Percentiles rank a stretch among this genome's conserved stretches.
Evolutionary conservation across 371 early-diverging fungal species (phyloP).

Genomic region (Mucor lusitanicus): DNA sequence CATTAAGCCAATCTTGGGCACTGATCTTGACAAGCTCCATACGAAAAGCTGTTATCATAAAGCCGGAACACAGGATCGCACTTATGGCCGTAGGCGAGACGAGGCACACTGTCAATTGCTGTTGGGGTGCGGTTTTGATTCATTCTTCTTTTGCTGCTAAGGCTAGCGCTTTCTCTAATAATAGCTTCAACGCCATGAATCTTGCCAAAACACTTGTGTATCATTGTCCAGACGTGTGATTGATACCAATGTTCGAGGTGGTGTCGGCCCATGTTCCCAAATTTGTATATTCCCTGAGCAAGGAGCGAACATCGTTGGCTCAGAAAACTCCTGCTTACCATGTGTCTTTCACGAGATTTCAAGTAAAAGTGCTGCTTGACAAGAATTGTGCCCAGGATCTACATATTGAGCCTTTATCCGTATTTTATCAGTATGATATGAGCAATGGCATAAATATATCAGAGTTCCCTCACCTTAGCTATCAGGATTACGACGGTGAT

Average conservation of each 20-base stretch:
- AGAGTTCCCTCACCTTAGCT: no score
- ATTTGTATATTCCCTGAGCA: slow-evolving; percentile 18
- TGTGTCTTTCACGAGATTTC: slow-evolving; percentile 3
- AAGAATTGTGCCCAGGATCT: no score
- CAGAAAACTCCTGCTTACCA: slow-evolving; percentile 9
- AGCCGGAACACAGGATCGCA: slow-evolving; percentile 12
- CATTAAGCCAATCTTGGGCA: no score
- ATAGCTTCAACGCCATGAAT: slow-evolving; percentile 7
- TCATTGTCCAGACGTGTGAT: slow-evolving; percentile 21
- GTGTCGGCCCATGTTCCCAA: slow-evolving; percentile 1
- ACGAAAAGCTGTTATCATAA: no score
- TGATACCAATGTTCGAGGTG: slow-evolving; percentile 16
- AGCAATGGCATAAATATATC: no score
- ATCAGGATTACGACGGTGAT: no score
- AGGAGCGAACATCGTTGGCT: not conserved
- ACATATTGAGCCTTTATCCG: no score
- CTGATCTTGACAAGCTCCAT: no score
- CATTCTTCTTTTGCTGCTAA: not conserved
- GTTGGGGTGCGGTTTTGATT: not conserved
- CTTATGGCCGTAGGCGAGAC: not conserved
- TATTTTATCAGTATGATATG: no score
- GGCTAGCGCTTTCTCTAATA: not conserved
- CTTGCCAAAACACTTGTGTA: slow-evolving; percentile 5
- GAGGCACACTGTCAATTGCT: not conserved
- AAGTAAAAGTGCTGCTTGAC: slow-evolving; percentile 18